Percentiles rank a stretch among this genome's conserved stretches.
Conservation (phyloP, 169 alveolate species). For the Amoebophrya sp. region DNA sequence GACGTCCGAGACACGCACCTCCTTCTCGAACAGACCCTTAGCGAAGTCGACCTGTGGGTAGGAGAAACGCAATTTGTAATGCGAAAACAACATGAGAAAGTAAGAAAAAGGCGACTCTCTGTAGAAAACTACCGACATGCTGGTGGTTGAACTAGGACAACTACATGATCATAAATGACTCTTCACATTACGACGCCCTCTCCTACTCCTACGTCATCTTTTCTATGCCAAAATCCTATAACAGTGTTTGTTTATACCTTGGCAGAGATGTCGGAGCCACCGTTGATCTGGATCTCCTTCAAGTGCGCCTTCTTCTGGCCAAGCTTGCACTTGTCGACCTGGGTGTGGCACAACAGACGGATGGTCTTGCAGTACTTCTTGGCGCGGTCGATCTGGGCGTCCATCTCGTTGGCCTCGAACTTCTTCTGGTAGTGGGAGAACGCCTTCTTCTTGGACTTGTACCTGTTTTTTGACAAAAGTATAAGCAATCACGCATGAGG, state of each 20-base stretch:
- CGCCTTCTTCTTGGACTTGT: slow-evolving; percentile 95
- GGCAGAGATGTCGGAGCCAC: slow-evolving; percentile 74
- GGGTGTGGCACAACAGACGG: slow-evolving; percentile 98
- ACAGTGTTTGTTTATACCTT: too few relatives aligned
- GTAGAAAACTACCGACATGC: too few relatives aligned
- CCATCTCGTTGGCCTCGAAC: slow-evolving; percentile 77
- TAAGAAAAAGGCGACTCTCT: background rate
- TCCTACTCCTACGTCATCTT: too few relatives aligned
- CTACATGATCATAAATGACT: too few relatives aligned
- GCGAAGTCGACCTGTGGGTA: slow-evolving; percentile 94
- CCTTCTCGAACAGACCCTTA: slow-evolving; percentile 88
- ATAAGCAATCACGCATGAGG: background rate
- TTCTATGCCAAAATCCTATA: too few relatives aligned
- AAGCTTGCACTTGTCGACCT: slow-evolving; percentile 88
- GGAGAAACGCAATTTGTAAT: background rate
- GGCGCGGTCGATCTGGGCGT: slow-evolving; percentile 83
- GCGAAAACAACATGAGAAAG: background rate
- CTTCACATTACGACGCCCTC: too few relatives aligned
- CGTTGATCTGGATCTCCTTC: slow-evolving; percentile 98
- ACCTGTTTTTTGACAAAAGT: background rate
- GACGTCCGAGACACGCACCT: slow-evolving; percentile 88
- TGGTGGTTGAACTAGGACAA: too few relatives aligned
- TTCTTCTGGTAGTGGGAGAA: slow-evolving; percentile 91
- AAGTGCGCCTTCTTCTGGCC: slow-evolving; percentile 97
- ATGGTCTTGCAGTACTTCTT: slow-evolving; percentile 94